Percentiles rank a stretch among this genome's conserved stretches.
These are phyloP conservation scores for Dothideomycetes sp. DNA, from an alignment of 2,329 filamentous ascomycete genomes.

Conservation along the genomic window DNA sequence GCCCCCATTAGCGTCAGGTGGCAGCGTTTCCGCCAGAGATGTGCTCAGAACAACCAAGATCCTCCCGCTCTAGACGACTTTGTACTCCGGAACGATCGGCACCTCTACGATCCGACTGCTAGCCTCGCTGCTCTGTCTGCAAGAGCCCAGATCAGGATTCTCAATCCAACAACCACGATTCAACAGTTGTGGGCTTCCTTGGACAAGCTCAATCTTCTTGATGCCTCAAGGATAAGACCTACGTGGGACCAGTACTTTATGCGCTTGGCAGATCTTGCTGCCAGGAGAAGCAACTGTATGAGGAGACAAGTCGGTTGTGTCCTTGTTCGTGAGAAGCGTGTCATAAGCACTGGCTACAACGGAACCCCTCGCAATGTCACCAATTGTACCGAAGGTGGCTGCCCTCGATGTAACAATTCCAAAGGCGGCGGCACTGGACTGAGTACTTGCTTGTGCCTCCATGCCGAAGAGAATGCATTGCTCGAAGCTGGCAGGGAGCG, in stretches of 20 bases:
- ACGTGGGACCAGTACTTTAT: slow-evolving; percentile 98
- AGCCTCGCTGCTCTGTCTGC: slow-evolving; percentile 64
- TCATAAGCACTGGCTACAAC: slow-evolving; percentile 95
- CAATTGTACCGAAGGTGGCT: slow-evolving; percentile 92
- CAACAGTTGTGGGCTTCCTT: slow-evolving; percentile 64
- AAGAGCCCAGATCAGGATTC: slow-evolving; percentile 70
- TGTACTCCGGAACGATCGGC: slow-evolving; percentile 56
- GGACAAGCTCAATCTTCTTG: slow-evolving; percentile 63
- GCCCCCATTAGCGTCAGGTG: slow-evolving; percentile 79
- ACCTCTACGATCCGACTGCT: slow-evolving; percentile 54
- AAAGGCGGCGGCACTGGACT: slow-evolving; percentile 62
- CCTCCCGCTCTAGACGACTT: slow-evolving; percentile 51
- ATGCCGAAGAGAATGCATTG: slow-evolving; percentile 95
- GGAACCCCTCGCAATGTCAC: slow-evolving; percentile 81
- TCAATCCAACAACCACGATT: slow-evolving; percentile 72
- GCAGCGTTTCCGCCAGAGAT: slow-evolving; percentile 61
- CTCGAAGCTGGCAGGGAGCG: slow-evolving; percentile 88
- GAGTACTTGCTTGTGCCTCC: slow-evolving; percentile 87
- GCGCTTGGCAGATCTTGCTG: slow-evolving; percentile 85
- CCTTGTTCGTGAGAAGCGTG: slow-evolving; percentile 72
- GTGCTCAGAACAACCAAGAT: slow-evolving; percentile 37
- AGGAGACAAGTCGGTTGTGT: slow-evolving; percentile 93
- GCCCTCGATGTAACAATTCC: slow-evolving; percentile 72
- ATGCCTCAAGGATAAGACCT: slow-evolving; percentile 71
- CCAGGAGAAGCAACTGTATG: slow-evolving; percentile 93